These are phyloP conservation scores for Boletus subcaerulescens DNA, from an alignment of 768 basidiomycete genomes.

Conservation along the genomic window DNA sequence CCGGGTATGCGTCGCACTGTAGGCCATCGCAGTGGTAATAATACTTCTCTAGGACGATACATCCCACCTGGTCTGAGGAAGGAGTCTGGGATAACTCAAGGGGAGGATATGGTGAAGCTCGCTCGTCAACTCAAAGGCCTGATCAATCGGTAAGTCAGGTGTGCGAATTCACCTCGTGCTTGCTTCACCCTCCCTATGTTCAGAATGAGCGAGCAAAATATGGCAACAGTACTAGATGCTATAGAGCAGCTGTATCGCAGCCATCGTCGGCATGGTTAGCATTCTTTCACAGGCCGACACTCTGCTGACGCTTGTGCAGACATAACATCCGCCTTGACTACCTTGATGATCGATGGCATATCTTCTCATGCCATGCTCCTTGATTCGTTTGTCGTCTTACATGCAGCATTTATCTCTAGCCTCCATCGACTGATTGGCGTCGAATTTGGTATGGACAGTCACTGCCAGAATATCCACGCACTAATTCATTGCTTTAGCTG, in stretches of 20 bases:
- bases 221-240: conserved; percentile 65
- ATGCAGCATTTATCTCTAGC: conserved; percentile 81
- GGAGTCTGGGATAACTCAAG: conserved; percentile 36
- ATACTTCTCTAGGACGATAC: conserved; percentile 47
- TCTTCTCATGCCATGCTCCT: conserved; percentile 76
- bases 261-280: conserved; percentile 72
- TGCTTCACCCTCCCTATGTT: background rate
- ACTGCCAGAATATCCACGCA: background rate
- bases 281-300: background rate
- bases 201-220: conserved; percentile 91
- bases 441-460: conserved; percentile 72
- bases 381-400: conserved; percentile 86
- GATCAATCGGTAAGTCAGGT: conserved; percentile 65
- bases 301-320: conserved; percentile 44
- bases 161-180: background rate
- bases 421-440: conserved; percentile 79
- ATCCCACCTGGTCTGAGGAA: conserved; percentile 80
- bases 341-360: conserved; percentile 74
- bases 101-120: conserved; percentile 52
- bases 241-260: conserved; percentile 77
- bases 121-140: conserved; percentile 80
- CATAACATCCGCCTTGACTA: conserved; percentile 75
- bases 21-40: background rate
- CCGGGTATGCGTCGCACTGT: conserved; percentile 12
- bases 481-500: conserved; percentile 46